These are phyloP conservation scores for Gentiana dahurica DNA, from an alignment of 257 asterid species.

Conservation along the genomic window DNA sequence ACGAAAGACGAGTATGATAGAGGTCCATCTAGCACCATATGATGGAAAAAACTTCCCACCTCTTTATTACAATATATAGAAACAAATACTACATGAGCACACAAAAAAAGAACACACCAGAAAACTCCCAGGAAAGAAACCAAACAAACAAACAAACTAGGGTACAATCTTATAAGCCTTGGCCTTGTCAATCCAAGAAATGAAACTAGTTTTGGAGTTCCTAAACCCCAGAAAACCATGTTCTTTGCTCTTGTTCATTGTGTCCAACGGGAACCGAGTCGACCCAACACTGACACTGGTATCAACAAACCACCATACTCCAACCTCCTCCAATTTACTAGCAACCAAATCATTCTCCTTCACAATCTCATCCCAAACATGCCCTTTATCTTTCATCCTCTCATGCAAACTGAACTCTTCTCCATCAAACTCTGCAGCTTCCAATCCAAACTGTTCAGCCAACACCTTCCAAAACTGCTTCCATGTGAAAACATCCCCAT, in stretches of 20 bases:
- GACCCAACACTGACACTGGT: background rate
- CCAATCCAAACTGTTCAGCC: slow-evolving; percentile 78
- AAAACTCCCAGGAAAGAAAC: background rate
- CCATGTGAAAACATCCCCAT: slow-evolving; percentile 91
- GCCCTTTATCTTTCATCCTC: slow-evolving; percentile 69
- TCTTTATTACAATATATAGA: background rate
- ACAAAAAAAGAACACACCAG: background rate
- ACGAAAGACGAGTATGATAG: no score
- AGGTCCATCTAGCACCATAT: no score
- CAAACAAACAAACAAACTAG: slow-evolving; percentile 5
- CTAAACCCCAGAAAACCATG: slow-evolving; percentile 87
- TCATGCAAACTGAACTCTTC: slow-evolving; percentile 30
- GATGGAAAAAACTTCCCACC: background rate
- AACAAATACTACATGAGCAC: no score
- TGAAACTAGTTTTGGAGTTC: slow-evolving; percentile 61
- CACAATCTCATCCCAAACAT: slow-evolving; percentile 80
- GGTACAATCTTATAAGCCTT: slow-evolving; percentile 79
- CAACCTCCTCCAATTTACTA: slow-evolving; percentile 59
- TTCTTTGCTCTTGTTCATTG: slow-evolving; percentile 93
- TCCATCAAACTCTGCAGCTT: slow-evolving; percentile 48
- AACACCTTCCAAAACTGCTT: slow-evolving; percentile 81
- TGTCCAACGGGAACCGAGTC: slow-evolving; percentile 27
- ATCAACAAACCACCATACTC: slow-evolving; percentile 80
- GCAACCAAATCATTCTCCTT: slow-evolving; percentile 47
- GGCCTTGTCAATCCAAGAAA: slow-evolving; percentile 77